Conservation (phyloP, 257 asterid genomes). For the Pogostemon cablin region DNA sequence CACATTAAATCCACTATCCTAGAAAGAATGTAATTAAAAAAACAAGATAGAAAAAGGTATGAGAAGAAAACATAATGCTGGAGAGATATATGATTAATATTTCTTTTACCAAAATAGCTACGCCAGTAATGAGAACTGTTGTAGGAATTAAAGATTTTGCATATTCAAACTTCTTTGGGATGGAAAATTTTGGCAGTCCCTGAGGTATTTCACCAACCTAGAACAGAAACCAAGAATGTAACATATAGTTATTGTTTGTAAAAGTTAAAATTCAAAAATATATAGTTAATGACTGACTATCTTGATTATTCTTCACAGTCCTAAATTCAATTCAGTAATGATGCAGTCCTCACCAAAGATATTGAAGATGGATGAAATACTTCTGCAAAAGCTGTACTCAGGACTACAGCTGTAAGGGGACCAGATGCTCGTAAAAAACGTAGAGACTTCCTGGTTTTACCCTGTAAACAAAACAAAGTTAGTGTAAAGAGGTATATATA, state of each 20-base stretch:
- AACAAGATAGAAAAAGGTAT: conserved; percentile 21
- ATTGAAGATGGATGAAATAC: conserved; percentile 78
- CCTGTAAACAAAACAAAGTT: conserved; percentile 50
- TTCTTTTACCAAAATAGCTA: conserved; percentile 89
- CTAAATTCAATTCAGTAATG: conserved; percentile 29
- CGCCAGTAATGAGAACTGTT: conserved; percentile 95
- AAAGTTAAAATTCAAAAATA: conserved; percentile 1
- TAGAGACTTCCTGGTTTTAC: conserved; percentile 65
- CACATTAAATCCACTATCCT: conserved; percentile 25
- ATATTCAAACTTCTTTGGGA: conserved; percentile 79
- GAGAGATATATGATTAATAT: conserved; percentile 26
- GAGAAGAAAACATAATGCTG: conserved; percentile 18
- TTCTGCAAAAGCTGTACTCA: conserved; percentile 77
- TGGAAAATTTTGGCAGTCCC: conserved; percentile 88
- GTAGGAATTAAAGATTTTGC: conserved; percentile 80
- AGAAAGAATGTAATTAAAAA: conserved; percentile 11
- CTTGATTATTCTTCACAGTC: conserved; percentile 14
- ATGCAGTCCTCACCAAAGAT: conserved; percentile 74
- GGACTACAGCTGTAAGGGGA: conserved; percentile 94
- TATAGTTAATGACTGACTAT: conserved; percentile 19
- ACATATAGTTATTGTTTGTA: conserved; percentile 16
- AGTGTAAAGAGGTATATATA: conserved; percentile 27
- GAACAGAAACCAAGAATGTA: conserved; percentile 28
- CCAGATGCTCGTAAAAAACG: conserved; percentile 91
- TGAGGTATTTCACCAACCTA: conserved; percentile 99